phyloP scores from a whole-genome alignment of 1,139 yeast species.

The Scheffersomyces titani region DNA sequence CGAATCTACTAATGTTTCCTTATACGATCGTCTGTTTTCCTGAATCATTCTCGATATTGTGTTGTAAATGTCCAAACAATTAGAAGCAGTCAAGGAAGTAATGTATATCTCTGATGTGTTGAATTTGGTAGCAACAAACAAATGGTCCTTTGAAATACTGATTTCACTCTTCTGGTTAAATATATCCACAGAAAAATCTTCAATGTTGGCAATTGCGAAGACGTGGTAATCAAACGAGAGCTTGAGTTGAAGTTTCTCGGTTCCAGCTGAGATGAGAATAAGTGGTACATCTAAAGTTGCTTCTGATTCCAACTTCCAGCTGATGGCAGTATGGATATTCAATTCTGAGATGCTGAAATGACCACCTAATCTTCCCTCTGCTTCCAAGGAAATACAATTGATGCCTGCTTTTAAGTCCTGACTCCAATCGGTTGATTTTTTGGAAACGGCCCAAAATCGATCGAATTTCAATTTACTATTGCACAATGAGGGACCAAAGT shows the following conservation, averaged over 20 bases:
- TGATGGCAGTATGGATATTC: slow-evolving; percentile 63
- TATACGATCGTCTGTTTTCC: slow-evolving; percentile 71
- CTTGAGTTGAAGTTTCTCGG: slow-evolving; percentile 58
- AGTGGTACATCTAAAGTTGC: slow-evolving; percentile 60
- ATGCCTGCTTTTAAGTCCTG: slow-evolving; percentile 69
- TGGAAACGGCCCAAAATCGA: slow-evolving; percentile 67
- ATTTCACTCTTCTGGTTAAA: slow-evolving; percentile 65
- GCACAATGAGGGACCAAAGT: slow-evolving; percentile 86
- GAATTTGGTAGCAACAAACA: slow-evolving; percentile 59
- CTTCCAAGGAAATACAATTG: slow-evolving; percentile 50
- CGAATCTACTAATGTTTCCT: slow-evolving; percentile 68
- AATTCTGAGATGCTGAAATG: slow-evolving; percentile 50
- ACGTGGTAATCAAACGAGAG: slow-evolving; percentile 83
- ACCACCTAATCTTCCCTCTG: slow-evolving; percentile 84
- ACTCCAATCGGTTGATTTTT: slow-evolving; percentile 69
- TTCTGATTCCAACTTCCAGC: slow-evolving; percentile 58
- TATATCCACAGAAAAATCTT: slow-evolving; percentile 54
- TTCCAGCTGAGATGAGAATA: slow-evolving; percentile 60
- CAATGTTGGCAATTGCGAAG: slow-evolving; percentile 63
- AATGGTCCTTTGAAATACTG: slow-evolving; percentile 54
- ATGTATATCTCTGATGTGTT: slow-evolving; percentile 61
- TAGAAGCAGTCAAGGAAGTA: slow-evolving; percentile 85
- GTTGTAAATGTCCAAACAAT: slow-evolving; percentile 73
- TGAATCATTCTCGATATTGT: slow-evolving; percentile 71
- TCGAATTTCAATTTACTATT: slow-evolving; percentile 55